phyloP scores from a whole-genome alignment of 2,329 filamentous ascomycete species.

The Endoconidiophora laricicola region DNA sequence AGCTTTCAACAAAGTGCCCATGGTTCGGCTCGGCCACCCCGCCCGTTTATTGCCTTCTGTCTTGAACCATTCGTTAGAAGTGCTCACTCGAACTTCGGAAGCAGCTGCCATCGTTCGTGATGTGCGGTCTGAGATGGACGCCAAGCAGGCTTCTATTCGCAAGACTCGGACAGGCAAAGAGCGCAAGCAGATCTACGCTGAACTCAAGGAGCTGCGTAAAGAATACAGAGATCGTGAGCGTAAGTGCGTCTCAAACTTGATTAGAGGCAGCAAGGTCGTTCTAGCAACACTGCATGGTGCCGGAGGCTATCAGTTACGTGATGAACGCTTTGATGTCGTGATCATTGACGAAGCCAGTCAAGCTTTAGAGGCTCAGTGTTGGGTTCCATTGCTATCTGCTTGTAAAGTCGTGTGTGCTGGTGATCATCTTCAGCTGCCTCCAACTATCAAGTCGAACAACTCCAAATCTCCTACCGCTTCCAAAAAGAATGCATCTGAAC shows the following conservation, averaged over 20 bases:
- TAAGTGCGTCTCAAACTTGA: slow-evolving; percentile 59
- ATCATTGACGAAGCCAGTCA: slow-evolving; percentile 95
- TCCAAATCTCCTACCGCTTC: slow-evolving; percentile 21
- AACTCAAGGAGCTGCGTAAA: slow-evolving; percentile 69
- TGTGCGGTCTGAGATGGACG: slow-evolving; percentile 81
- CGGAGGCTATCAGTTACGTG: slow-evolving; percentile 65
- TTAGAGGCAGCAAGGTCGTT: slow-evolving; percentile 69
- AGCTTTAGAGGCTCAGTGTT: slow-evolving; percentile 89
- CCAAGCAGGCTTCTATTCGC: slow-evolving; percentile 72
- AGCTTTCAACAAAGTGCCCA: slow-evolving; percentile 65
- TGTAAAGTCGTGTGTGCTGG: slow-evolving; percentile 80
- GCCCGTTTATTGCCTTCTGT: slow-evolving; percentile 80
- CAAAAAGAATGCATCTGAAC: slow-evolving; percentile 17
- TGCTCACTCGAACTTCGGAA: slow-evolving; percentile 78
- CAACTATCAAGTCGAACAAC: slow-evolving; percentile 74
- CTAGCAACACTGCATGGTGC: slow-evolving; percentile 85
- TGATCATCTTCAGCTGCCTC: slow-evolving; percentile 85
- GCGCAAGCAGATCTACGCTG: slow-evolving; percentile 63
- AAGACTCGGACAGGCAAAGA: slow-evolving; percentile 74
- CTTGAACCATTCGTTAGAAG: slow-evolving; percentile 75
- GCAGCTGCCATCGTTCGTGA: slow-evolving; percentile 80
- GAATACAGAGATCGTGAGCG: slow-evolving; percentile 78
- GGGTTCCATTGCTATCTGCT: slow-evolving; percentile 72
- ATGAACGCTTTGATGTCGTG: slow-evolving; percentile 77
- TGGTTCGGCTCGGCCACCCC: slow-evolving; percentile 82